Evolutionary conservation across 2,329 filamentous ascomycete genomes (phyloP).

Genomic region (Cyanodermella asteris): DNA sequence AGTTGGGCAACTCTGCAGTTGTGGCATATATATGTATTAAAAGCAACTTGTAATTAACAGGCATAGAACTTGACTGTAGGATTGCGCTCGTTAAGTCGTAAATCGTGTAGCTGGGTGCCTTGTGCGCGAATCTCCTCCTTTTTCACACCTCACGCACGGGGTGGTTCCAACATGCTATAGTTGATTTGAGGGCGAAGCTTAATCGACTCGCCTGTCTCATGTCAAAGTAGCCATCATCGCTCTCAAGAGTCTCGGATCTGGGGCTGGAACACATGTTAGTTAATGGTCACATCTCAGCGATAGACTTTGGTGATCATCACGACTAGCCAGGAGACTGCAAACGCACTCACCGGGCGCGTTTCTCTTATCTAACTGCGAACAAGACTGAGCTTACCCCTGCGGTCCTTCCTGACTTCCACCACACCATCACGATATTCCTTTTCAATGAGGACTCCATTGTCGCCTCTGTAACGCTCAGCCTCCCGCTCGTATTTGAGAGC

Average conservation of each 20-base stretch:
- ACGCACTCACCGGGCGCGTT: slow-evolving; percentile 10
- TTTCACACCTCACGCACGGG: too few relatives aligned
- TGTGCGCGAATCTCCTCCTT: too few relatives aligned
- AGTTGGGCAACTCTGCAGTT: too few relatives aligned
- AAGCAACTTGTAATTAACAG: too few relatives aligned
- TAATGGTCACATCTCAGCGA: too few relatives aligned
- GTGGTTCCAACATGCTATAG: too few relatives aligned
- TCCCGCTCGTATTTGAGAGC: slow-evolving; percentile 35
- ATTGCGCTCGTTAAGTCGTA: too few relatives aligned
- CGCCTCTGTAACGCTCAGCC: slow-evolving; percentile 14
- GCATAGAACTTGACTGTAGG: too few relatives aligned
- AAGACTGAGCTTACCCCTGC: slow-evolving; percentile 68
- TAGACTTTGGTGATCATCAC: too few relatives aligned
- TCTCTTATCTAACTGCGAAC: slow-evolving; percentile 9
- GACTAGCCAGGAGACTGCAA: too few relatives aligned
- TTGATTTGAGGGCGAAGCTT: neutral
- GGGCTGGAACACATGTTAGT: slow-evolving; percentile 24
- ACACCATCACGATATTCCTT: slow-evolving; percentile 28
- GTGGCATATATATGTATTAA: too few relatives aligned
- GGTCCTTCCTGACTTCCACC: slow-evolving; percentile 55
- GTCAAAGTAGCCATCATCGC: slow-evolving; percentile 53
- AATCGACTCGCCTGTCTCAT: slow-evolving; percentile 15
- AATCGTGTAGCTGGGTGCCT: too few relatives aligned
- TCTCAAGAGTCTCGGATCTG: slow-evolving; percentile 39
- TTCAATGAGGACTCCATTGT: slow-evolving; percentile 14